Evolutionary conservation across 257 asterid species (phyloP), one percentile per base, ranked within the genome.

Genomic region (Plantago elongata): DNA sequence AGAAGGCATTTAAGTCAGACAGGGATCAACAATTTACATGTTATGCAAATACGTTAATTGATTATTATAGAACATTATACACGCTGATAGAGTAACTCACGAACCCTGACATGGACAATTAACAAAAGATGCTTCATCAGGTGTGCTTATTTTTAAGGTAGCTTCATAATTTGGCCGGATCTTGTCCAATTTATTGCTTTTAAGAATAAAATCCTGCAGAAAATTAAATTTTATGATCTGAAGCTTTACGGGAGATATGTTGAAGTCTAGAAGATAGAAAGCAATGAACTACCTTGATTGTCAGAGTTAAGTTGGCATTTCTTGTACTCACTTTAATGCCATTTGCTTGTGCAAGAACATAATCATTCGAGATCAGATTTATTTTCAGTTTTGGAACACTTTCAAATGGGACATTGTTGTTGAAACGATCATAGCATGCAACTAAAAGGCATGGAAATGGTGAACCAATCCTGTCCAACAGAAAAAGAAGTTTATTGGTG

Each of bases 151-250:
- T 57, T 38, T 40, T 45, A 83, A 64, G 0, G 74, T 61, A 15
- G 84, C 82, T 60, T 70, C 75, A 83, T 83, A 83, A 37, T 59
- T 71, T 14, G 91, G 95, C 9, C 79, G 77, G 69, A 81, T 78
- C 72, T 52, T 70, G 67, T 79, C 84, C 71, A 86, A 48, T 10
- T 59, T 70, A 34, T 54, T 51, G 70, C 74, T 76, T 66, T 54
- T 56, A 63, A 83, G 27, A 48, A 64, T 30, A 50, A 79, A 8
- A 17, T 69, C 74, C 95, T 83, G 57, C 55, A 69, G 60, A 15
- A 54, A 48, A 71, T 22, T 14, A 64, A 15, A 49, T 44, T 42
- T 57, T 57, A 63, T 22, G 27, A 22, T 22, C 27, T 22, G 27
- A 22, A 22, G 27, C 27, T 22, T 22, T 2, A 22, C 2, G 27